A percentile compares a stretch with the other conserved stretches of the same genome.
Evolutionary conservation across 306 rosid genomes (phyloP).

Genomic region (Fagus crenata): DNA sequence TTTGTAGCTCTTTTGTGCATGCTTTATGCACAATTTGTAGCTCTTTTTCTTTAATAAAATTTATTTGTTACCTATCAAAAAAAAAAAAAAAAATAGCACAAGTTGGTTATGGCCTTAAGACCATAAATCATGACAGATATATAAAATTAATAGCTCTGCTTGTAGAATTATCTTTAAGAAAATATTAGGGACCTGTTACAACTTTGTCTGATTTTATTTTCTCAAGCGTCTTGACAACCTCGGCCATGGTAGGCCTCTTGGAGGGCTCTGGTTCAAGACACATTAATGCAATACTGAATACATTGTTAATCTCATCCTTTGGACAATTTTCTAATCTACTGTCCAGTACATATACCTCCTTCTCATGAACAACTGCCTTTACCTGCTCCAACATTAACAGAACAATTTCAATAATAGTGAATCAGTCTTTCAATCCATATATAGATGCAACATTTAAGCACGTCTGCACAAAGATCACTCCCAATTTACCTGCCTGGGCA

Average conservation of each 20-base stretch:
- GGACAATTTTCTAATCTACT: conserved; percentile 51
- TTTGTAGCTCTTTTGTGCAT: too few species aligned
- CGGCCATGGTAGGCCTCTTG: conserved; percentile 80
- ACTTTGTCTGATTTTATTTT: conserved; percentile 36
- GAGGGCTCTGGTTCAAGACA: conserved; percentile 79
- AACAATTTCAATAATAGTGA: conserved; percentile 19
- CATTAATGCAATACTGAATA: conserved; percentile 63
- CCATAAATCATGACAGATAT: neutral
- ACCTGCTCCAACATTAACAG: conserved; percentile 53
- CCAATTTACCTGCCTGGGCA: neutral
- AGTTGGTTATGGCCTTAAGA: too few species aligned
- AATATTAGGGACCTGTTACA: conserved; percentile 29
- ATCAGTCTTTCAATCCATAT: neutral
- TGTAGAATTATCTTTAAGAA: conserved; percentile 15
- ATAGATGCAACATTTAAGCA: conserved; percentile 5
- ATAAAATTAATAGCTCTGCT: conserved; percentile 22
- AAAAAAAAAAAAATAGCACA: too few species aligned
- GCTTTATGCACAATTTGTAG: too few species aligned
- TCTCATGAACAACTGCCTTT: conserved; percentile 64
- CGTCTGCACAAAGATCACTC: neutral
- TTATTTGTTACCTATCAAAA: too few species aligned
- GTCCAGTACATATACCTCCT: conserved; percentile 68
- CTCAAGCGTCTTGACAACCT: conserved; percentile 74
- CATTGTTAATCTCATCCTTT: conserved; percentile 56
- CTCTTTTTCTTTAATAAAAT: too few species aligned